Base-by-base conservation (phyloP, 208 protist genomes). In the Leishmania gerbilli region DNA sequence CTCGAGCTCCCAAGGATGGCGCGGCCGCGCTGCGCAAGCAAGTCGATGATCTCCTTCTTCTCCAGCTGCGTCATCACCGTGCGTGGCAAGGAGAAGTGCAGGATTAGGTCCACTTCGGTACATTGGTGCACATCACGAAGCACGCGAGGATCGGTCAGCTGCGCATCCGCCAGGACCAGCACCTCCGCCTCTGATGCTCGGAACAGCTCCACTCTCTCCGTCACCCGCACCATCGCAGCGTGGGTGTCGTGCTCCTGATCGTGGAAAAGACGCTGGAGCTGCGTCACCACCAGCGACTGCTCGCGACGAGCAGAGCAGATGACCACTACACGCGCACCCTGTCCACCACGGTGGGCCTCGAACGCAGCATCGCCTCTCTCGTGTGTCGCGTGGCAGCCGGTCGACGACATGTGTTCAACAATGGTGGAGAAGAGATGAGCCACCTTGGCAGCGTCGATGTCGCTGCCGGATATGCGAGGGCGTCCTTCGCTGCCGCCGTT, bases 61-160 rank as follows among this genome's bases (percentile, higher is more conserved):
- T 91, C 87, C 79, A 88, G 84, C 69, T 79, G 84, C 84, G 13
- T 62, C 88, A 82, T 88, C 58, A 91, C 74, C n/a, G 51, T 17
- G 27, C 89, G 86, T 27, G 92, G 89, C 69, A 95, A 78, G 37
- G 83, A 89, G 78, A 89, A 93, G 81, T 95, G 91, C 60, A 95
- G 34, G 13, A 95, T 62, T 34, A 91, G 24, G 40, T 83, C 79
- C 8, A 89, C 79, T 11, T 76, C 37, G 13, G 80, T 71, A 67
- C 80, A 84, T 7, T 83, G 77, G 51, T 81, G 80, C 53, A 84
- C 64, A 68, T 80, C 76, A 37, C 74, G 77, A 71, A 84, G 76
- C 56, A 87, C 82, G 9, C 85, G 84, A 40, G 60, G 55, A 40
- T 89, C 84, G 0, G 84, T 76, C 72, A 94, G 79, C 88, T 94